A percentile compares a stretch with the other conserved stretches of the same genome.
Conservation (phyloP, 2,329 filamentous ascomycete genomes). For the Aspergillus sp. region DNA sequence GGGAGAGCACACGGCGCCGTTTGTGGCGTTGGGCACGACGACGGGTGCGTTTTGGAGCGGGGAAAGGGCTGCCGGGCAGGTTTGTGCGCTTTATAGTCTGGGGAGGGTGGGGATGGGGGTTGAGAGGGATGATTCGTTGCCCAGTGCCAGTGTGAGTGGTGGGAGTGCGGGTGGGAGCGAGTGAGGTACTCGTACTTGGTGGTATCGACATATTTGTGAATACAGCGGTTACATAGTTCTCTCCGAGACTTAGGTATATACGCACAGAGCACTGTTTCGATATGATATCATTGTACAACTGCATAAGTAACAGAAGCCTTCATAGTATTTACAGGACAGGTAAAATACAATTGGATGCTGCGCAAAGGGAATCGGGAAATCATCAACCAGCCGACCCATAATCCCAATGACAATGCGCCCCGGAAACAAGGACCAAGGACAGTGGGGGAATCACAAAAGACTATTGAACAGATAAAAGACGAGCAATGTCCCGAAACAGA, state of each 20-base stretch:
- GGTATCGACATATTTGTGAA: background rate
- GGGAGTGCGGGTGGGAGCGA: background rate
- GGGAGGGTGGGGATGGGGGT: constrained; percentile 27
- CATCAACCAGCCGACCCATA: constrained; percentile 13
- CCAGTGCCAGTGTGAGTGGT: constrained; percentile 24
- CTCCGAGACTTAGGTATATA: background rate
- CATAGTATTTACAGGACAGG: constrained; percentile 9
- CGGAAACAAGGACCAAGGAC: constrained; percentile 5
- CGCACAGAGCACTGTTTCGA: constrained; percentile 5
- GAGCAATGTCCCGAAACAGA: constrained; percentile 7
- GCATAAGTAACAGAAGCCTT: background rate
- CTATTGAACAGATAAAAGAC: background rate
- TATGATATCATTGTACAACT: constrained; percentile 13
- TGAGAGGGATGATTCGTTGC: constrained; percentile 39
- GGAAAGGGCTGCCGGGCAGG: constrained; percentile 71
- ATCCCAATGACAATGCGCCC: constrained; percentile 14
- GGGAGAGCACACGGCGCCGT: constrained; percentile 88
- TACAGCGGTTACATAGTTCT: background rate
- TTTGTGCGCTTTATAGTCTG: constrained; percentile 37
- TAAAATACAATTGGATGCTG: background rate
- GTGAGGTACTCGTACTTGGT: background rate
- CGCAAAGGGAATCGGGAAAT: constrained; percentile 2
- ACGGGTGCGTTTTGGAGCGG: constrained; percentile 94
- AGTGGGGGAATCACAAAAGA: constrained; percentile 26
- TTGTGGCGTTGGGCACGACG: constrained; percentile 83